Evolutionary conservation across 2,329 filamentous ascomycete species (phyloP).

Genomic region (Paramyrothecium sp.): DNA sequence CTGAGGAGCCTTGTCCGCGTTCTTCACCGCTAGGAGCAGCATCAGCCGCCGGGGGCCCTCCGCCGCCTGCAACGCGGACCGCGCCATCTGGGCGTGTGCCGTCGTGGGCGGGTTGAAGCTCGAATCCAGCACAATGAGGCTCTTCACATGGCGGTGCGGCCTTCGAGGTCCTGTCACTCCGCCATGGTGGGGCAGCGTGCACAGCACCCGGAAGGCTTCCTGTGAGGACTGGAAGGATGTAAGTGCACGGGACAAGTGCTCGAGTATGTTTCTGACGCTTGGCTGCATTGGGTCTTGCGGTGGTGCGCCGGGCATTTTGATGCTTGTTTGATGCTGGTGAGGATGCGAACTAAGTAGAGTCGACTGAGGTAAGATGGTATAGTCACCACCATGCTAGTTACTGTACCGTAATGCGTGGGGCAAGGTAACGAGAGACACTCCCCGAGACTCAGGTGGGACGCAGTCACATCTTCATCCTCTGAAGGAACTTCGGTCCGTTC

Average conservation of each 20-base stretch:
- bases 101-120: conserved; percentile 68
- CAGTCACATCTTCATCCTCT: too few relatives aligned
- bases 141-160: conserved; percentile 14
- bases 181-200: conserved; percentile 30
- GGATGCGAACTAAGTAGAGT: too few relatives aligned
- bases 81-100: conserved; percentile 58
- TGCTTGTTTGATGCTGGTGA: too few relatives aligned
- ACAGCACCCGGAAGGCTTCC: conserved; percentile 43
- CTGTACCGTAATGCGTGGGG: too few relatives aligned
- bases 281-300: conserved; percentile 13
- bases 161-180: conserved; percentile 14
- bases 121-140: conserved; percentile 61
- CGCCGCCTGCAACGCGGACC: conserved; percentile 38
- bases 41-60: conserved; percentile 40
- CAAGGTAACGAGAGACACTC: too few relatives aligned
- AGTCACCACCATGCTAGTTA: too few relatives aligned
- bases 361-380: too few relatives aligned
- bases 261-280: conserved; percentile 26
- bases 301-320: neutral
- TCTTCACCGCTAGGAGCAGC: conserved; percentile 60
- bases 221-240: conserved; percentile 40
- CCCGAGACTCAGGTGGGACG: too few relatives aligned
- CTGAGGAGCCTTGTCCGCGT: conserved; percentile 65
- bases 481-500: too few relatives aligned
- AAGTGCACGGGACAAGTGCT: conserved; percentile 44